A percentile compares a stretch with the other conserved stretches of the same genome.
phyloP scores from a whole-genome alignment of 129 eudicot genomes.

The Helianthus tuberosus region DNA sequence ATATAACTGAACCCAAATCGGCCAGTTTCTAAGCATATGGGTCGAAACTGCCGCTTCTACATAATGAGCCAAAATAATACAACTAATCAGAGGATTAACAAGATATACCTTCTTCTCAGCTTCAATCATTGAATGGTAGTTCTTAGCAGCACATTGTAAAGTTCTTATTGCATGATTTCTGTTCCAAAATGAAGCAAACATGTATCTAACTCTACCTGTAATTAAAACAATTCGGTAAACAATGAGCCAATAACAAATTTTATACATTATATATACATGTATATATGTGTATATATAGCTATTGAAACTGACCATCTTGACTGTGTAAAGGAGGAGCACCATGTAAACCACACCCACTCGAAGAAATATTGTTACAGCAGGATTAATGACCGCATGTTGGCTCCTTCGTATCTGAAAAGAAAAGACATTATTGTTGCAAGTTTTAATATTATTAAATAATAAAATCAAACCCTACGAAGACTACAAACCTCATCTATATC shows the following conservation, averaged over 20 bases:
- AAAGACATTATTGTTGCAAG: constrained; percentile 17
- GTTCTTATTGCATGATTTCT: constrained; percentile 84
- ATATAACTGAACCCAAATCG: neutral
- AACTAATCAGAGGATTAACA: constrained; percentile 1
- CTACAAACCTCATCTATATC: constrained; percentile 92
- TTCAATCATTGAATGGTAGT: constrained; percentile 74
- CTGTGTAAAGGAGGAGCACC: constrained; percentile 98
- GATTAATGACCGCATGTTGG: constrained; percentile 96
- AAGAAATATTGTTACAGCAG: constrained; percentile 87
- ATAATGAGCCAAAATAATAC: neutral
- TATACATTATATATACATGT: neutral
- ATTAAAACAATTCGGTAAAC: constrained; percentile 16
- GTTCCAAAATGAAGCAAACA: constrained; percentile 99
- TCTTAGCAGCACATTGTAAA: constrained; percentile 76
- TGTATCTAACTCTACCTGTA: constrained; percentile 95
- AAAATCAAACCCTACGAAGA: neutral
- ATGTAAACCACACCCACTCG: constrained; percentile 95
- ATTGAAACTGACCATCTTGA: constrained; percentile 81
- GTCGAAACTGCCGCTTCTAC: neutral
- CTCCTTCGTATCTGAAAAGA: constrained; percentile 74
- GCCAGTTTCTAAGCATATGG: neutral
- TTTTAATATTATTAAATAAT: neutral
- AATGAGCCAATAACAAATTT: neutral
- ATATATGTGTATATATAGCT: neutral
- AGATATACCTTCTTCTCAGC: constrained; percentile 80